Evolutionary conservation across 257 asterid species (phyloP), one percentile per base, ranked within the genome.

Genomic region (Salvia miltiorrhiza): DNA sequence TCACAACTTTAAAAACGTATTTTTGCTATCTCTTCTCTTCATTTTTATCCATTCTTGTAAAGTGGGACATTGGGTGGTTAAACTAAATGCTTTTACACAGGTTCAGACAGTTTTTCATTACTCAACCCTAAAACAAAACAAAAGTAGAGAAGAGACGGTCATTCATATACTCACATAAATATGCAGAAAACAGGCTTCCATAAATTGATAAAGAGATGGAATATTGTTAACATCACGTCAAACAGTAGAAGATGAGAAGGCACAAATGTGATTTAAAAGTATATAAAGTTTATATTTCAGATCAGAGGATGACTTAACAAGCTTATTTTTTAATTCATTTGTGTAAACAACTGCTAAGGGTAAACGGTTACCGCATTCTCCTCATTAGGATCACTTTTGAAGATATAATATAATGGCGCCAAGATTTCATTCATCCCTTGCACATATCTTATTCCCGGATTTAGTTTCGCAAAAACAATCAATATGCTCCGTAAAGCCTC

Each of bases 381-480:
- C 67, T 85, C 94, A 50, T 73, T 73, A 24, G 95, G 94, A 66
- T 93, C 98, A 69, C 79, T 93, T 78, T 80, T 85, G 79, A 90
- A 90, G 65, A 90, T 87, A 68, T 83, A 90, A 73, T 67, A 90
- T 21, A 93, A 75, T 52, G 98, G 98, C 0, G 98, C 98, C 82
- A 93, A 79, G 57, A 93, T 66, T 86, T 93, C 98, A 82, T 93
- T 93, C 98, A 93, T 93, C 81, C 98, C 98, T 85, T 93, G 98
- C 71, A 93, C 98, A 30, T 93, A 93, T 93, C 96, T 84, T 82
- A 93, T 88, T 72, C 98, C 97, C 39, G 98, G 98, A 82, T 93
- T 93, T 80, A 93, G 77, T 84, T 93, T 93, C 19, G 98, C 98
- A 80, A 85, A 93, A 66, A 93, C 65, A 72, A 85, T 85, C 81